Conservation (phyloP, 176 grass and related monocot genomes). For the Triticum dicoccoides region DNA sequence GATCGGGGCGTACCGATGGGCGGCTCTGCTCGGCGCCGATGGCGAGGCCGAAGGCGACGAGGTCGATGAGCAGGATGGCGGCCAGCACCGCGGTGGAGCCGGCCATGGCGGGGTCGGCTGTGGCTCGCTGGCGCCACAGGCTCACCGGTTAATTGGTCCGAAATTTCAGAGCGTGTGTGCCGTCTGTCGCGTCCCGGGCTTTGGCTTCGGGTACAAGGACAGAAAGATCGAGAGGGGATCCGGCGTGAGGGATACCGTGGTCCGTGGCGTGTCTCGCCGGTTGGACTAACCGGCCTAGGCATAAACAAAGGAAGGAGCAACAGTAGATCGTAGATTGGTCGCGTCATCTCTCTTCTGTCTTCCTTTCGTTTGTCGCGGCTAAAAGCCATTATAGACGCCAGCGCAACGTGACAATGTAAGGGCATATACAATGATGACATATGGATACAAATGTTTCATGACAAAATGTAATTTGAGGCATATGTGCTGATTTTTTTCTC, state of each 20-base stretch:
- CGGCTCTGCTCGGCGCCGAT: constrained; percentile 74
- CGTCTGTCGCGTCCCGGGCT: neutral
- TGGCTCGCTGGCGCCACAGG: neutral
- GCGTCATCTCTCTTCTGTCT: too few species aligned
- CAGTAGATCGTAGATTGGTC: too few species aligned
- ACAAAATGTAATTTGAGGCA: too few species aligned
- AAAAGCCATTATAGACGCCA: too few species aligned
- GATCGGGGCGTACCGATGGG: constrained; percentile 42
- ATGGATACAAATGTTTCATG: too few species aligned
- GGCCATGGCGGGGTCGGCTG: constrained; percentile 44
- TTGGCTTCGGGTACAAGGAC: neutral
- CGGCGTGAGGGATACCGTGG: neutral
- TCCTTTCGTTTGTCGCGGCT: too few species aligned
- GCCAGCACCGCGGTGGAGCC: constrained; percentile 45
- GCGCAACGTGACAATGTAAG: too few species aligned
- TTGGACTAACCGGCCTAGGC: neutral
- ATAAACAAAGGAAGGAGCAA: too few species aligned
- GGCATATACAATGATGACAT: too few species aligned
- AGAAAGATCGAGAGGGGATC: neutral
- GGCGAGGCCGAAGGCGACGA: constrained; percentile 76
- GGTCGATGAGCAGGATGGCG: constrained; percentile 50
- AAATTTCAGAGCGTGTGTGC: neutral
- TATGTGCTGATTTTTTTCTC: too few species aligned
- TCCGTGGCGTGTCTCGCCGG: neutral
- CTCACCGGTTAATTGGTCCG: neutral